phyloP scores from a whole-genome alignment of 2,329 filamentous ascomycete genomes.

The Colletotrichum eleusines region DNA sequence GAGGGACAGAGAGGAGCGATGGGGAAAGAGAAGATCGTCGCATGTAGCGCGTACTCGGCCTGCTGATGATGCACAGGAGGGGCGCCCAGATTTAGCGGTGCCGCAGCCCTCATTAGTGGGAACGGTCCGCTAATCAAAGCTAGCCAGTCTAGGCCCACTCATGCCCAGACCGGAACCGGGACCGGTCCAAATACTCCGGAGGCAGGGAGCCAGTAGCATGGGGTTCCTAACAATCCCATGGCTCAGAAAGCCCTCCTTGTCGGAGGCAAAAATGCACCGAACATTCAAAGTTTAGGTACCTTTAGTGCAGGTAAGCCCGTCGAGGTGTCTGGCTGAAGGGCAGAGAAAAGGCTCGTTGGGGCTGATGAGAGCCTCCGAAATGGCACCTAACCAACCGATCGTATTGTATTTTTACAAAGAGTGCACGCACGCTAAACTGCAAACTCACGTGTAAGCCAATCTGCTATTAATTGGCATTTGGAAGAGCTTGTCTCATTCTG shows the following conservation, averaged over 20 bases:
- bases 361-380: neutral
- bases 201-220: conserved; percentile 20
- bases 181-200: conserved; percentile 15
- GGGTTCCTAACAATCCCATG: conserved; percentile 32
- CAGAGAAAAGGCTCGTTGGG: too few relatives aligned
- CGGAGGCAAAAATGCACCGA: neutral
- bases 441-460: neutral
- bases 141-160: conserved; percentile 8
- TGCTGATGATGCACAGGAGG: conserved; percentile 25
- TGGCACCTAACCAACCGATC: too few relatives aligned
- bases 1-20: neutral
- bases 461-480: too few relatives aligned
- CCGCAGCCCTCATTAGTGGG: conserved; percentile 35
- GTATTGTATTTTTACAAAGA: neutral
- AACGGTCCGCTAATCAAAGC: conserved; percentile 28
- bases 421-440: neutral
- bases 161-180: neutral
- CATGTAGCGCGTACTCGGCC: conserved; percentile 3
- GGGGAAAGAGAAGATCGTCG: conserved; percentile 22
- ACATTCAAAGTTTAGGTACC: neutral
- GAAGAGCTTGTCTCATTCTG: too few relatives aligned
- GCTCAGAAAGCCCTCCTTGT: neutral
- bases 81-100: conserved; percentile 32
- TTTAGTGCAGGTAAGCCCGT: too few relatives aligned
- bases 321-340: neutral